Percentiles rank a stretch among this genome's conserved stretches.
These are phyloP conservation scores for Aquanectria penicillioides DNA, from an alignment of 2,329 filamentous ascomycete species.

Conservation along the genomic window DNA sequence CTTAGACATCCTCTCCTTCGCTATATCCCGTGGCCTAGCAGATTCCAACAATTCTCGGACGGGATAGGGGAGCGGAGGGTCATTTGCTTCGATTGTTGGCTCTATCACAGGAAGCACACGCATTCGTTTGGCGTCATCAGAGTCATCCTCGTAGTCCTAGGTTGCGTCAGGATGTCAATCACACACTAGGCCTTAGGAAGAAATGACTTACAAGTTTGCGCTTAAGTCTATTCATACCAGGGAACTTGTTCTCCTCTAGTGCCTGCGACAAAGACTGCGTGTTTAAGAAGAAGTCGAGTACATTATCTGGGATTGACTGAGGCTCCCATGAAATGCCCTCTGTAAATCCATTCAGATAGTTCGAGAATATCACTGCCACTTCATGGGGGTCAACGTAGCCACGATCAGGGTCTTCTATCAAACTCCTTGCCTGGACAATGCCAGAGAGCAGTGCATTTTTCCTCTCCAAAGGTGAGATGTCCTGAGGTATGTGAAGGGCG, in stretches of 20 bases:
- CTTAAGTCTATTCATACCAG: constrained; percentile 52
- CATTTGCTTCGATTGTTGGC: constrained; percentile 33
- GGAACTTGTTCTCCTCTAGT: constrained; percentile 20
- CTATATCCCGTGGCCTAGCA: constrained; percentile 23
- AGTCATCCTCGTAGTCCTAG: constrained; percentile 44
- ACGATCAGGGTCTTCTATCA: constrained; percentile 54
- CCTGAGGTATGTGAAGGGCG: constrained; percentile 54
- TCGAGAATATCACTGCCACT: constrained; percentile 58
- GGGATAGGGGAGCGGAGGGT: constrained; percentile 46
- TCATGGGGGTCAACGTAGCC: constrained; percentile 56
- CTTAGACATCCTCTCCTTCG: constrained; percentile 30
- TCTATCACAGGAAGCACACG: constrained; percentile 38
- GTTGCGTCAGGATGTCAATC: constrained; percentile 13
- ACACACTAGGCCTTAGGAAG: neutral
- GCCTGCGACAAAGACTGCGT: constrained; percentile 50
- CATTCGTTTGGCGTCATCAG: constrained; percentile 45
- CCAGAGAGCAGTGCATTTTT: constrained; percentile 56
- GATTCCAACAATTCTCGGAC: constrained; percentile 44
- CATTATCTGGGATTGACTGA: constrained; percentile 56
- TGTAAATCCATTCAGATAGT: constrained; percentile 53
- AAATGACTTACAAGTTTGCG: constrained; percentile 56
- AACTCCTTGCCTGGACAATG: constrained; percentile 48
- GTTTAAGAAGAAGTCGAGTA: constrained; percentile 59
- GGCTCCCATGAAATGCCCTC: constrained; percentile 57
- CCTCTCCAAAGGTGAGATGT: constrained; percentile 53